Conservation (phyloP, 2,329 filamentous ascomycete genomes). For the Xylaria arbuscula region DNA sequence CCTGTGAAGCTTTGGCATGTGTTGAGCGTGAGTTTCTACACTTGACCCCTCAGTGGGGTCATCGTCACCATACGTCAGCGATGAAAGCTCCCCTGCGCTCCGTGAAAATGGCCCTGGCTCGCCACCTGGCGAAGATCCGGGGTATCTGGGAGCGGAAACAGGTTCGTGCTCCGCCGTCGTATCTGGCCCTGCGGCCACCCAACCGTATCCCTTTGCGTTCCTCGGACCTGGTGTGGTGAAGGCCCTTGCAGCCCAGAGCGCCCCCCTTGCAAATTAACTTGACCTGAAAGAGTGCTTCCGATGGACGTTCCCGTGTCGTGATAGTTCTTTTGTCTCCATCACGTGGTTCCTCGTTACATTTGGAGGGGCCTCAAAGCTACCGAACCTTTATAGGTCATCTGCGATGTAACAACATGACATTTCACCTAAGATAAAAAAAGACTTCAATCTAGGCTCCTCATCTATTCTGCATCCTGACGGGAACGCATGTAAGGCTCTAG, state of each 20-base stretch:
- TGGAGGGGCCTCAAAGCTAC: constrained; percentile 30
- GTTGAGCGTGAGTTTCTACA: constrained; percentile 16
- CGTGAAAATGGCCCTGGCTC: constrained; percentile 21
- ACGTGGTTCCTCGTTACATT: constrained; percentile 38
- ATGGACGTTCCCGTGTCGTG: constrained; percentile 29
- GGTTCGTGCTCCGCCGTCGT: constrained; percentile 35
- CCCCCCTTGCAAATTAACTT: constrained; percentile 19
- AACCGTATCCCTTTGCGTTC: constrained; percentile 9
- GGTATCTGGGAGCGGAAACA: constrained; percentile 36
- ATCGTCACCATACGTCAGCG: constrained; percentile 36
- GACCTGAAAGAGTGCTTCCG: constrained; percentile 21
- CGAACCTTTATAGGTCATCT: constrained; percentile 19
- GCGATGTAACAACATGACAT: constrained; percentile 32
- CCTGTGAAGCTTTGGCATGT: constrained; percentile 7
- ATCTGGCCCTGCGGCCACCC: constrained; percentile 30
- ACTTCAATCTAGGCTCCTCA: constrained; percentile 30
- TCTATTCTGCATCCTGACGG: constrained; percentile 19
- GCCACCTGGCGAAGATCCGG: constrained; percentile 27
- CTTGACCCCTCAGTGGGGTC: constrained; percentile 42
- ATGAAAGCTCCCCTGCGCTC: constrained; percentile 38
- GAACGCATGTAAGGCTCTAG: constrained; percentile 36
- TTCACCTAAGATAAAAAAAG: constrained; percentile 31
- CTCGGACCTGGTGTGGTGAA: constrained; percentile 24
- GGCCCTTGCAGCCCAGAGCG: constrained; percentile 30
- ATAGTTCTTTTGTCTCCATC: constrained; percentile 34